Evolutionary conservation across 2,329 filamentous ascomycete species (phyloP).

Genomic region (Colletotrichum lupini): DNA sequence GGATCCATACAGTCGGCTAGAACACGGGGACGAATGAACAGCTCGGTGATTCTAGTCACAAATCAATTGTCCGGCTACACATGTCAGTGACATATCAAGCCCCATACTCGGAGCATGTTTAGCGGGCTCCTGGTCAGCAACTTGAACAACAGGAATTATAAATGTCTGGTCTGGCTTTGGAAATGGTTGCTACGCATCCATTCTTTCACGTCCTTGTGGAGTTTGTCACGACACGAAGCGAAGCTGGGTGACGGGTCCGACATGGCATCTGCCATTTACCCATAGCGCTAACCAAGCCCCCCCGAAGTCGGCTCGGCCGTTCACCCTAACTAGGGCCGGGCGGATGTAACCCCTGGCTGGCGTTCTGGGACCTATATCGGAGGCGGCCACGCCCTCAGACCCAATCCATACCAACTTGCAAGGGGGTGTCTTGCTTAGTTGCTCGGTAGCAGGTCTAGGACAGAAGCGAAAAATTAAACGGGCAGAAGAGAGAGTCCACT

Average conservation of each 20-base stretch:
- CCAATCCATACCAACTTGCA: slow-evolving; percentile 13
- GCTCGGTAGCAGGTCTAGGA: not conserved
- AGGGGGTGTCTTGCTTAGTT: not conserved
- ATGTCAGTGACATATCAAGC: not conserved
- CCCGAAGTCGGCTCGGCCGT: slow-evolving; percentile 36
- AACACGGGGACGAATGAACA: not conserved
- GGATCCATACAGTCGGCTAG: not conserved
- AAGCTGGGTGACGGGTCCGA: slow-evolving; percentile 12
- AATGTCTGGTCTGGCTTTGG: slow-evolving; percentile 9
- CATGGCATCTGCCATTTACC: slow-evolving; percentile 18
- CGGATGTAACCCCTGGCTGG: slow-evolving; percentile 21
- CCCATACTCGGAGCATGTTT: not conserved
- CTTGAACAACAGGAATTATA: slow-evolving; percentile 19
- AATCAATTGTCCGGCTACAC: not conserved
- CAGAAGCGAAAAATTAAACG: slow-evolving; percentile 7
- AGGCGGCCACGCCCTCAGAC: slow-evolving; percentile 14
- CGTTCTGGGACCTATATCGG: slow-evolving; percentile 35
- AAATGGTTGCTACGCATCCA: not conserved
- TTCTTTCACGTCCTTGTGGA: slow-evolving; percentile 15
- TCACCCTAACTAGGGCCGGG: slow-evolving; percentile 28
- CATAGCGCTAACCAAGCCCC: slow-evolving; percentile 24
- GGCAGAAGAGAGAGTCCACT: slow-evolving; percentile 30
- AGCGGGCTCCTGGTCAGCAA: slow-evolving; percentile 1
- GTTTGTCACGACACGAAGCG: slow-evolving; percentile 22
- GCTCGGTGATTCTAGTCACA: not conserved